A percentile compares a stretch with the other conserved stretches of the same genome.
Evolutionary conservation across 1,284 basidiomycete genomes (phyloP).

Genomic region (Chalciporus sp.): DNA sequence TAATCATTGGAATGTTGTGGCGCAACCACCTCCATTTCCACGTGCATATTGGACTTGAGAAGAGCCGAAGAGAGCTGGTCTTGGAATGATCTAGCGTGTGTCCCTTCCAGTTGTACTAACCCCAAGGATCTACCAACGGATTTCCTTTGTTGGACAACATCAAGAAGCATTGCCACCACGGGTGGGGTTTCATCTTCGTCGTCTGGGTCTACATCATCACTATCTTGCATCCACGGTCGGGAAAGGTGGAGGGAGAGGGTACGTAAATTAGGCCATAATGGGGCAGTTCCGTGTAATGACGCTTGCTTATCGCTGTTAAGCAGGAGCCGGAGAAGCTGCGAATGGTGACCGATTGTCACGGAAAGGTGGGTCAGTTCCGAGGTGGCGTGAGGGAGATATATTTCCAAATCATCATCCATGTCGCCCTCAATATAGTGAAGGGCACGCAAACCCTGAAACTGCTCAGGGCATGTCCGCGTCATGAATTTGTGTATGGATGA

Average conservation of each 20-base stretch:
- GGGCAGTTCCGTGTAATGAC: conserved; percentile 32
- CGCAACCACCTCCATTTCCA: conserved; percentile 26
- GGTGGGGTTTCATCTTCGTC: conserved; percentile 35
- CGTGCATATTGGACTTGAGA: conserved; percentile 30
- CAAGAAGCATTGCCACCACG: conserved; percentile 33
- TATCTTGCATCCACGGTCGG: conserved; percentile 33
- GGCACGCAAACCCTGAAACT: conserved; percentile 32
- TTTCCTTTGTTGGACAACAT: conserved; percentile 35
- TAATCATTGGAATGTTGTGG: conserved; percentile 21
- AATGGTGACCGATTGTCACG: conserved; percentile 35
- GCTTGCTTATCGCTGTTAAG: conserved; percentile 38
- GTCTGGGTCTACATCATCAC: conserved; percentile 32
- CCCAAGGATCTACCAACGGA: conserved; percentile 31
- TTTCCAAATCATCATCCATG: conserved; percentile 38
- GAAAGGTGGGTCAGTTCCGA: conserved; percentile 36
- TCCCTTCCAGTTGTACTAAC: conserved; percentile 29
- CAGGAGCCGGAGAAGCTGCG: conserved; percentile 35
- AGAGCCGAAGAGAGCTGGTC: conserved; percentile 29
- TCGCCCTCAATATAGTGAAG: conserved; percentile 39
- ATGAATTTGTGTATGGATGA: conserved; percentile 40
- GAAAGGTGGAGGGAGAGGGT: conserved; percentile 30
- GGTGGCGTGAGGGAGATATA: conserved; percentile 33
- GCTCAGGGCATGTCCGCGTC: conserved; percentile 36
- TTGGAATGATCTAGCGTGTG: conserved; percentile 27
- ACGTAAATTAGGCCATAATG: conserved; percentile 35